These are phyloP conservation scores for Penicillium sp. DNA, from an alignment of 2,329 filamentous ascomycete genomes.

Conservation along the genomic window DNA sequence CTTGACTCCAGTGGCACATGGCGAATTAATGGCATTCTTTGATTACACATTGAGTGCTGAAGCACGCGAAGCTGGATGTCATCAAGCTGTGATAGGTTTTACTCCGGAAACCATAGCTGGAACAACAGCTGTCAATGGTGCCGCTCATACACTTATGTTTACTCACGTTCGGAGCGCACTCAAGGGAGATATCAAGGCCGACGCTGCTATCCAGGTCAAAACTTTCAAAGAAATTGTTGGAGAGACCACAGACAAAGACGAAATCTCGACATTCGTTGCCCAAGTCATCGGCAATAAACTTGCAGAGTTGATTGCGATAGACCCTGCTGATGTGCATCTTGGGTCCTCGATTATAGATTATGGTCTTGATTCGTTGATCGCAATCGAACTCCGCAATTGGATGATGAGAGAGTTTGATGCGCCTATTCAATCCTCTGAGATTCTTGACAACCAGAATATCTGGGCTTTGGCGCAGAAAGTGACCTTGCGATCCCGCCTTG, in stretches of 20 bases:
- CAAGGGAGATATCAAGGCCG: background rate
- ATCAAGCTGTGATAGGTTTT: background rate
- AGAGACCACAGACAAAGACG: background rate
- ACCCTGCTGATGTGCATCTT: background rate
- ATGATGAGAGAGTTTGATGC: constrained; percentile 42
- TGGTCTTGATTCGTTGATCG: constrained; percentile 19
- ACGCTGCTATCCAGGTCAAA: background rate
- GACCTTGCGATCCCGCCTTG: background rate
- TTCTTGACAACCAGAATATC: constrained; percentile 25
- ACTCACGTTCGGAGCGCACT: background rate
- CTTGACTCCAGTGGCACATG: background rate
- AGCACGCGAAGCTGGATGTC: background rate
- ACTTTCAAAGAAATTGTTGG: background rate
- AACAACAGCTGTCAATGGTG: background rate
- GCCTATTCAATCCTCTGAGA: constrained; percentile 35
- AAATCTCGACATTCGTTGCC: background rate
- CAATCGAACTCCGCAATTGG: constrained; percentile 30
- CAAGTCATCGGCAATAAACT: background rate
- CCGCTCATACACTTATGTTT: background rate
- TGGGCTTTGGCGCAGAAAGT: background rate
- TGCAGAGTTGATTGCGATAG: background rate
- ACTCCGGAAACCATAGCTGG: background rate
- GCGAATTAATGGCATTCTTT: background rate
- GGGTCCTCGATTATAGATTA: constrained; percentile 19
- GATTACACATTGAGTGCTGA: background rate